A percentile compares a stretch with the other conserved stretches of the same genome.
These are phyloP conservation scores for Coix lacrymajobi DNA, from an alignment of 176 grass and related monocot genomes.

Conservation along the genomic window DNA sequence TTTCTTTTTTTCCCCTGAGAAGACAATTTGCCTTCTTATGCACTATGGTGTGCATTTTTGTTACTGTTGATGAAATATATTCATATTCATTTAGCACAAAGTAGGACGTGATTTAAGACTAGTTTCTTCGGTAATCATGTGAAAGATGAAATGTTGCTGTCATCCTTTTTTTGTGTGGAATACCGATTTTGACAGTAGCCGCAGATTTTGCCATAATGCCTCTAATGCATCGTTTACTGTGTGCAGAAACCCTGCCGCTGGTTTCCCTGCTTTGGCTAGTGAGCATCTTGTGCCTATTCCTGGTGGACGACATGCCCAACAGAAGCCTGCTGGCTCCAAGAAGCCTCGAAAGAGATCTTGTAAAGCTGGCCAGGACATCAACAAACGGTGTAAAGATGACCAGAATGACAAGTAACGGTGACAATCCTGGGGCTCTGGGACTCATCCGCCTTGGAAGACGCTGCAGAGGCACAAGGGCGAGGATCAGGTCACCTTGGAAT, in stretches of 20 bases:
- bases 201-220: background rate
- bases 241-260: conserved; percentile 97
- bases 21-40: background rate
- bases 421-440: background rate
- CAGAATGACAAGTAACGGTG: background rate
- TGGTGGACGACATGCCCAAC: conserved; percentile 26
- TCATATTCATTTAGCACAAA: background rate
- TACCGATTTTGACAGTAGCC: background rate
- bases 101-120: background rate
- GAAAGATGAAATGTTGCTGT: background rate
- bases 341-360: background rate
- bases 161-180: background rate
- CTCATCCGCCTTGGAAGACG: background rate
- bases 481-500: background rate
- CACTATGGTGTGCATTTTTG: background rate
- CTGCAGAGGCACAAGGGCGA: conserved; percentile 9
- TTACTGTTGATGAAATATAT: background rate
- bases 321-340: conserved; percentile 1
- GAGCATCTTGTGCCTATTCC: conserved; percentile 72
- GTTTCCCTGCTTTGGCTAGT: conserved; percentile 96
- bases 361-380: background rate
- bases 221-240: conserved; percentile 3
- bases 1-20: background rate
- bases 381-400: background rate
- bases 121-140: background rate